Evolutionary conservation across 139 green algal genomes (phyloP), one percentile per base, ranked within the genome.

Genomic region (Auxenochlorella protothecoides): DNA sequence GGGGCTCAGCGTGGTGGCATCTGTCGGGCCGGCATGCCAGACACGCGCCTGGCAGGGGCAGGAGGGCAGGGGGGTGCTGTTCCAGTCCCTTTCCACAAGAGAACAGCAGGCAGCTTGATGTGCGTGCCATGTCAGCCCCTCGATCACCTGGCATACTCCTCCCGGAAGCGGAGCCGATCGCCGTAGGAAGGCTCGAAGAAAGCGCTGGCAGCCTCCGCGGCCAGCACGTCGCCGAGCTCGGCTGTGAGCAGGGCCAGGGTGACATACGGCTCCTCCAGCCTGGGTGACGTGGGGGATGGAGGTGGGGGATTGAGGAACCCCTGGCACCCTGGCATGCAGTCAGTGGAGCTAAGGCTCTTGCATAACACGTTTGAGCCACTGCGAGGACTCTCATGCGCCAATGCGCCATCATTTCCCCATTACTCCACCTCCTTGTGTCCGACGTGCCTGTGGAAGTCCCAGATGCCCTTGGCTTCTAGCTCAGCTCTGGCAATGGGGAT

Each of bases 391-490:
- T 44, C 27, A 44, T 44, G 27, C 27, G 27, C 27, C 27, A 44
- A 44, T 44, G 27, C 27, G 27, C 27, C 27, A 44, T 44, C 27
- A 44, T 3, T 11, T 3, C 62, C 62, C 12, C 62, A 11, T 14
- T 52, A 15, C 6, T 2, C 65, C 11, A 56, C 65, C 60, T 91
- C 73, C 65, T 84, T 83, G 13, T 81, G 89, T 65, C 85, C 69
- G 63, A 62, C 80, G 15, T 91, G 72, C 16, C 89, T 80, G 69
- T 95, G 83, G 53, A 96, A 74, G 74, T 97, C 92, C 85, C 89
- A 94, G 55, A 98, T 78, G n/a, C 94, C 93, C 5, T 81, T 67
- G 6, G 55, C 57, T 72, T 97, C 90, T 55, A 99, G 85, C 79
- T 98, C 93, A 5, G 16, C 8, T 12, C 16, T 68, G 65, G 51